Percentiles rank a stretch among this genome's conserved stretches.
phyloP scores from a whole-genome alignment of 768 basidiomycete genomes.

The Lentinula lateritia region DNA sequence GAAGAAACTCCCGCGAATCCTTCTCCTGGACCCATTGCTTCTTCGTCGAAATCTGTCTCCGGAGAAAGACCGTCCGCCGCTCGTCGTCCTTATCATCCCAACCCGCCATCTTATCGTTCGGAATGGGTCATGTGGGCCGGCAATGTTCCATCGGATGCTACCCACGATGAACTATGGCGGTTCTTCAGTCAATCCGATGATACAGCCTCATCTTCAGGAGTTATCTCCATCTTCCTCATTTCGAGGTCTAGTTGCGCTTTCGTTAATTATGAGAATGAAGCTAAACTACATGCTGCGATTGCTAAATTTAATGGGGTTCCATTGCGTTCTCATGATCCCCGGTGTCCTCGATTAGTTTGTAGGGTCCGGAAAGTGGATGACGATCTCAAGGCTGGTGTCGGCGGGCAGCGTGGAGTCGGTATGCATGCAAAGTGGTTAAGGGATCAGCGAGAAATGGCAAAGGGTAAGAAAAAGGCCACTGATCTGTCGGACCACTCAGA shows the following conservation, averaged over 20 bases:
- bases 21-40: not conserved
- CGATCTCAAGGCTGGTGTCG: slow-evolving; percentile 85
- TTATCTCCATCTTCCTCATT: slow-evolving; percentile 87
- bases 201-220: slow-evolving; percentile 35
- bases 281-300: slow-evolving; percentile 62
- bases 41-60: not conserved
- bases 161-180: slow-evolving; percentile 78
- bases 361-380: slow-evolving; percentile 77
- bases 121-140: slow-evolving; percentile 98
- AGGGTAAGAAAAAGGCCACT: slow-evolving; percentile 14
- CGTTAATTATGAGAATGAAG: slow-evolving; percentile 74
- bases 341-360: slow-evolving; percentile 79
- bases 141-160: slow-evolving; percentile 81
- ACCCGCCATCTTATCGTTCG: slow-evolving; percentile 66
- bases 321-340: slow-evolving; percentile 63
- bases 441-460: slow-evolving; percentile 43
- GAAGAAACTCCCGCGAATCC: not conserved
- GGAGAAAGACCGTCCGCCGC: slow-evolving; percentile 21
- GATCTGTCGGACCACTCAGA: slow-evolving; percentile 5
- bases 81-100: slow-evolving; percentile 63
- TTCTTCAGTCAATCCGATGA: slow-evolving; percentile 56
- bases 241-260: slow-evolving; percentile 95
- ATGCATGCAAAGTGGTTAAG: slow-evolving; percentile 82
- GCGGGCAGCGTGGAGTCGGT: slow-evolving; percentile 82
- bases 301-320: slow-evolving; percentile 63